A percentile compares a stretch with the other conserved stretches of the same genome.
phyloP scores from a whole-genome alignment of 805 yeast genomes.

The Teunomyces gatunensis region DNA sequence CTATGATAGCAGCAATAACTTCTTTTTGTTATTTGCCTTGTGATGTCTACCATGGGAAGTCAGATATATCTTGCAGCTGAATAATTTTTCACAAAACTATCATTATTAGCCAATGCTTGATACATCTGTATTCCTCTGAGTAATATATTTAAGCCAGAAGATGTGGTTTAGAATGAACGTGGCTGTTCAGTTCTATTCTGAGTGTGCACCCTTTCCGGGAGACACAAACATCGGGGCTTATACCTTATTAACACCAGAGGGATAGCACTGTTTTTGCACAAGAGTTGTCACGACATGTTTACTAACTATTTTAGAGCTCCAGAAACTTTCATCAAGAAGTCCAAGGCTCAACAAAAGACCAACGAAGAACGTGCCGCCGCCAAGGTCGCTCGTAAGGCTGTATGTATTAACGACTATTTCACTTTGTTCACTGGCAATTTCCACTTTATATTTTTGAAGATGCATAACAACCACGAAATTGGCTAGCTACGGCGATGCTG shows the following conservation, averaged over 20 bases:
- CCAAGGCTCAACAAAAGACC: constrained; percentile 74
- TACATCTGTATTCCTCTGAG: constrained; percentile 45
- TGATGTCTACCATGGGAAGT: constrained; percentile 32
- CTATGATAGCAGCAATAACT: constrained; percentile 8
- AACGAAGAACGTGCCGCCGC: constrained; percentile 78
- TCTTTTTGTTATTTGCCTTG: background rate
- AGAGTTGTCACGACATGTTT: constrained; percentile 7
- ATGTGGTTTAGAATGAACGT: constrained; percentile 30
- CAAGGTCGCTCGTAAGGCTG: constrained; percentile 74
- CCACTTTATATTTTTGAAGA: constrained; percentile 41
- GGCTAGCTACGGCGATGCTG: constrained; percentile 75
- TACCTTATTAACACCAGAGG: constrained; percentile 5
- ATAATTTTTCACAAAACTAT: constrained; percentile 21
- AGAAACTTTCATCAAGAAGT: constrained; percentile 83
- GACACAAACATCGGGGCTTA: constrained; percentile 12
- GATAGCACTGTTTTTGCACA: background rate
- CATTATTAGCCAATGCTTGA: constrained; percentile 40
- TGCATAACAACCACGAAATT: constrained; percentile 46
- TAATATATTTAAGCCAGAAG: constrained; percentile 11
- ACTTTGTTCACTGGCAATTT: constrained; percentile 1
- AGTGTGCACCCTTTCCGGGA: constrained; percentile 22
- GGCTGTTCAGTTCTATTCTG: constrained; percentile 38
- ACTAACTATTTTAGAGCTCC: constrained; percentile 50
- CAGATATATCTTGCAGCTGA: constrained; percentile 41
- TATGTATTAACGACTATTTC: constrained; percentile 48